Conservation (phyloP, 108 stramenopile species). For the Pseudonitzschia delicatissima region DNA sequence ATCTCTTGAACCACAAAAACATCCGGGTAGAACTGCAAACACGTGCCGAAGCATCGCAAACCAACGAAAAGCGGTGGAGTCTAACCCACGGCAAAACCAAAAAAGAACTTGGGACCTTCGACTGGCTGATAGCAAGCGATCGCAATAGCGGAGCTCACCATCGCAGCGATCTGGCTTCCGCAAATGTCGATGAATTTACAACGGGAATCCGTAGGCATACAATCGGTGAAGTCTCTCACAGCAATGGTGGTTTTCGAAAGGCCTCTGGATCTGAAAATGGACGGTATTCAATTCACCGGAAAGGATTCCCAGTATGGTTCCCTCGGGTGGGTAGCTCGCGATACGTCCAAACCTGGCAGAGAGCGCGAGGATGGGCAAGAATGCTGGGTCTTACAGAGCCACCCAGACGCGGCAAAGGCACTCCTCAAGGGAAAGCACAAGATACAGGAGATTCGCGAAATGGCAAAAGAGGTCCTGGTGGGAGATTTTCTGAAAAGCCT, state of each 20-base stretch:
- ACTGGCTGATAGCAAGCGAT: slow-evolving; percentile 38
- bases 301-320: slow-evolving; percentile 10
- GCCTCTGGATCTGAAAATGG: slow-evolving; percentile 10
- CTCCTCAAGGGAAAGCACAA: slow-evolving; percentile 11
- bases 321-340: slow-evolving; percentile 32
- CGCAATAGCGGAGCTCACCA: slow-evolving; percentile 18
- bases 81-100: slow-evolving; percentile 10
- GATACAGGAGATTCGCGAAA: slow-evolving; percentile 4
- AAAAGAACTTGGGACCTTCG: slow-evolving; percentile 24
- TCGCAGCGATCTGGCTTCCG: slow-evolving; percentile 19
- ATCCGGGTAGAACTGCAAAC: slow-evolving; percentile 17
- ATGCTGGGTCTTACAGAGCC: slow-evolving; percentile 36
- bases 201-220: slow-evolving; percentile 1
- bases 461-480: neutral
- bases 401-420: slow-evolving; percentile 16
- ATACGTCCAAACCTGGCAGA: slow-evolving; percentile 40
- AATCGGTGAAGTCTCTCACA: slow-evolving; percentile 16
- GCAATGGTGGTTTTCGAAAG: slow-evolving; percentile 28
- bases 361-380: slow-evolving; percentile 23
- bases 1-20: slow-evolving; percentile 23
- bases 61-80: slow-evolving; percentile 10
- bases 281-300: slow-evolving; percentile 22
- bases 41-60: slow-evolving; percentile 12
- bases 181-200: slow-evolving; percentile 15
- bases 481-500: slow-evolving; percentile 2